Base-by-base conservation (phyloP, 495 filamentous ascomycete genomes). In the Penicillium herquei region DNA sequence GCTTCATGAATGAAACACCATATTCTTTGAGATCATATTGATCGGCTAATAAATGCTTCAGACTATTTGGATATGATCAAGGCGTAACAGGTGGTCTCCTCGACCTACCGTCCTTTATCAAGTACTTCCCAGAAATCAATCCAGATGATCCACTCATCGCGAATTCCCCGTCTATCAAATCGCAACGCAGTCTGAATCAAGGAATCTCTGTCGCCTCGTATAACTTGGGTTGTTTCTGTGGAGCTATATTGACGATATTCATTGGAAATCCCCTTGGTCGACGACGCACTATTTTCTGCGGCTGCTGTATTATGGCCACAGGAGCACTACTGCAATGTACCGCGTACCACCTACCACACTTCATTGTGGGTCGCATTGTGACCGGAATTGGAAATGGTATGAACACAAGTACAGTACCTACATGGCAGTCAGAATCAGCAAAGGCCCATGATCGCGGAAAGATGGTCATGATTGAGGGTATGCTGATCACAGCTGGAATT, bases 171-270 rank as follows among this genome's bases (percentile, higher is more conserved):
- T 37, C 52, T 3, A 13, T 54, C 3, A 14, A 17, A 14, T 67
- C 68, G 18, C 58, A 67, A 52, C 68, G 68, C 44, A 63, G 60
- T 30, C n/a, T 50, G 14, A 70, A 62, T 55, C 52, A 84, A 72
- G 81, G 80, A 11, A 74, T 70, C 73, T 74, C 85, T 1, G 84
- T 82, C 9, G 80, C 84, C 1, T 76, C 80, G 11, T 91, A 90
- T 74, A 88, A 90, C 61, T 57, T 90, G n/a, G 87, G 89, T 13
- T 91, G 87, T 67, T 90, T 92, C 68, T 62, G 84, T 49, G 87
- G 89, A 14, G 83, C 88, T 6, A 74, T 90, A 49, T 63, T 84
- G 45, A 84, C 81, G 9, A 87, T 92, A 56, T 88, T 84, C 64
- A 78, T 91, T 51, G 87, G 89, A 37, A 83, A 92, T 55, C 68